Percentiles rank a stretch among this genome's conserved stretches.
These are phyloP conservation scores for Saitozyma sp. DNA, from an alignment of 768 basidiomycete species.

Conservation along the genomic window DNA sequence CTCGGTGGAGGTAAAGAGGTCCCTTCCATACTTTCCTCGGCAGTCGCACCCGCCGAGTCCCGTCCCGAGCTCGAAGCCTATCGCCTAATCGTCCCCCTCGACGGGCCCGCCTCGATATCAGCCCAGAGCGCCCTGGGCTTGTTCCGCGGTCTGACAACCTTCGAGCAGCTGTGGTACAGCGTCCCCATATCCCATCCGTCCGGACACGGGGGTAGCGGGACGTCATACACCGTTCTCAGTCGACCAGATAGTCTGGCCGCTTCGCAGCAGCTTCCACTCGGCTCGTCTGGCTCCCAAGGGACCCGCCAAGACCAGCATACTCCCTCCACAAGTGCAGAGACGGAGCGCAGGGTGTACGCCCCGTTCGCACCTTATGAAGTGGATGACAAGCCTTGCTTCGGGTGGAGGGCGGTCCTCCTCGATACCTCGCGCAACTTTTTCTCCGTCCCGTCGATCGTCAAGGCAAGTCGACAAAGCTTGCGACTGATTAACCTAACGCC, in stretches of 20 bases:
- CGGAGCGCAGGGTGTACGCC: conserved; percentile 7
- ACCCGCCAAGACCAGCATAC: background rate
- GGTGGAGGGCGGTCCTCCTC: conserved; percentile 69
- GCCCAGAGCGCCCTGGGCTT: conserved; percentile 68
- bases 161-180: conserved; percentile 67
- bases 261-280: background rate
- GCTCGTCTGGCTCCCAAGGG: background rate
- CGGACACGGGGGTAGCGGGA: background rate
- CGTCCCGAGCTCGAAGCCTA: conserved; percentile 62
- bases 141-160: conserved; percentile 73
- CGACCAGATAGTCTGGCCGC: background rate
- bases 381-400: conserved; percentile 66
- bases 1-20: background rate
- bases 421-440: conserved; percentile 78
- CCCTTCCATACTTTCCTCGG: conserved; percentile 58
- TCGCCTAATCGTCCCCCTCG: conserved; percentile 59
- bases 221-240: background rate
- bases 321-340: background rate
- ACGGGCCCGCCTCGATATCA: conserved; percentile 58
- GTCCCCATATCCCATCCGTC: background rate
- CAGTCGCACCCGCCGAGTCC: conserved; percentile 58
- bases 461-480: conserved; percentile 9
- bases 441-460: conserved; percentile 9
- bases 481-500: background rate
- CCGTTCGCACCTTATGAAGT: conserved; percentile 54